Evolutionary conservation across 345 rosid species (phyloP).

Genomic region (Microthlaspi erraticum): DNA sequence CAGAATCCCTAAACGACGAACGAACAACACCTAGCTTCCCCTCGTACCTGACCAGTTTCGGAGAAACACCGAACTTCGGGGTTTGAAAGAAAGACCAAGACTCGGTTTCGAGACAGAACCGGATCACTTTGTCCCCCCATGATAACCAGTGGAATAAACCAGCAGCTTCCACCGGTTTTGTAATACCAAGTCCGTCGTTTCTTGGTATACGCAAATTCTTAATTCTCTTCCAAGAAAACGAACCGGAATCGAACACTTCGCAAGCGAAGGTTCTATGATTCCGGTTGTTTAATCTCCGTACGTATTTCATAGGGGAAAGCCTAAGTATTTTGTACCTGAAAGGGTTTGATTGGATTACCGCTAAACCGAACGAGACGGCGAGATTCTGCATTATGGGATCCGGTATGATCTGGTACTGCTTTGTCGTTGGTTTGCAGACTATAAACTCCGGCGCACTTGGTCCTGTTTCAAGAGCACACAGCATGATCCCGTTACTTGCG

Average conservation of each 20-base stretch:
- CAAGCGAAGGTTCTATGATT: neutral
- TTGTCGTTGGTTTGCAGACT: constrained; percentile 39
- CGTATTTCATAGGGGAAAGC: neutral
- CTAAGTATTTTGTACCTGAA: constrained; percentile 28
- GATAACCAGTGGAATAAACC: constrained; percentile 29
- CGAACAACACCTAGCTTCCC: constrained; percentile 27
- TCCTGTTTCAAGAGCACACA: constrained; percentile 14
- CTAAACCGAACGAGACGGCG: neutral
- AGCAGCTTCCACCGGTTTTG: constrained; percentile 15
- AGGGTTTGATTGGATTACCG: constrained; percentile 16
- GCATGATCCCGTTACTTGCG: constrained; percentile 31
- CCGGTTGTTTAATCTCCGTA: neutral
- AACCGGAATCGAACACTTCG: constrained; percentile 33
- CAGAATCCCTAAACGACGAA: neutral
- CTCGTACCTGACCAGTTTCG: constrained; percentile 22
- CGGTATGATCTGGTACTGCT: constrained; percentile 21
- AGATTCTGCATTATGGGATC: neutral
- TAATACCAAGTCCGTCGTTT: neutral
- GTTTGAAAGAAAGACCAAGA: constrained; percentile 26
- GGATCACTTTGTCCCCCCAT: neutral
- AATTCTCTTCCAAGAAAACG: constrained; percentile 20
- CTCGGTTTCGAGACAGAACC: constrained; percentile 31
- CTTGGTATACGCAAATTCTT: neutral
- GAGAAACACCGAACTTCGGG: neutral
- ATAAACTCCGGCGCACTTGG: neutral